These are phyloP conservation scores for Xylaria grammica DNA, from an alignment of 495 filamentous ascomycete species.

Conservation along the genomic window DNA sequence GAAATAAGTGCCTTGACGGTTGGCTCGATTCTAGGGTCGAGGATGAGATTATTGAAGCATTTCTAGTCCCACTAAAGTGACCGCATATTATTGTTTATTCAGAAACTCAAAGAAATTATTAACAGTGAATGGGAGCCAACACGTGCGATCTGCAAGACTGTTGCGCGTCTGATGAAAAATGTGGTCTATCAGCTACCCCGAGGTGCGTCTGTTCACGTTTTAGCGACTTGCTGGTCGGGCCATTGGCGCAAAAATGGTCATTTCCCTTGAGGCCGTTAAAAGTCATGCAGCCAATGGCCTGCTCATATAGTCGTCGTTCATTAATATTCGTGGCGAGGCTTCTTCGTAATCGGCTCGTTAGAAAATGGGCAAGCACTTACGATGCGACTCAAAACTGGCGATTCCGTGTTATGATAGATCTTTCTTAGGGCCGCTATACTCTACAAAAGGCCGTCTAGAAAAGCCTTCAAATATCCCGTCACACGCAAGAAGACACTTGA, in stretches of 20 bases:
- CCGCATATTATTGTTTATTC: slow-evolving; percentile 33
- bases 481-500: too few species aligned
- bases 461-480: too few species aligned
- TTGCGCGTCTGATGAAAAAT: too few species aligned
- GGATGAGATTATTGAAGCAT: slow-evolving; percentile 61
- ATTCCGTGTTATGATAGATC: too few species aligned
- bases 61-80: slow-evolving; percentile 38
- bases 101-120: slow-evolving; percentile 44
- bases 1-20: slow-evolving; percentile 59
- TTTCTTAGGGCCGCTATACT: too few species aligned
- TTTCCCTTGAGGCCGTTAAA: slow-evolving; percentile 35
- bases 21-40: slow-evolving; percentile 56
- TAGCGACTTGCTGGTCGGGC: slow-evolving; percentile 7
- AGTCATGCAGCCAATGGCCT: slow-evolving; percentile 46
- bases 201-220: slow-evolving; percentile 6
- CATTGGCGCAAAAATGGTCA: slow-evolving; percentile 29
- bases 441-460: too few species aligned
- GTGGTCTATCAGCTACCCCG: neutral
- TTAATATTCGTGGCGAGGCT: too few species aligned
- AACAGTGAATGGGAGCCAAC: slow-evolving; percentile 40
- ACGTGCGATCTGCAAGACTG: too few species aligned
- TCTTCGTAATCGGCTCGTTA: too few species aligned
- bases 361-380: neutral
- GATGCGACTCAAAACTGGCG: neutral
- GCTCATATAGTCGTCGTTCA: slow-evolving; percentile 16